A percentile compares a stretch with the other conserved stretches of the same genome.
phyloP scores from a whole-genome alignment of 2,329 filamentous ascomycete species.

The Cytospora chrysosperma region DNA sequence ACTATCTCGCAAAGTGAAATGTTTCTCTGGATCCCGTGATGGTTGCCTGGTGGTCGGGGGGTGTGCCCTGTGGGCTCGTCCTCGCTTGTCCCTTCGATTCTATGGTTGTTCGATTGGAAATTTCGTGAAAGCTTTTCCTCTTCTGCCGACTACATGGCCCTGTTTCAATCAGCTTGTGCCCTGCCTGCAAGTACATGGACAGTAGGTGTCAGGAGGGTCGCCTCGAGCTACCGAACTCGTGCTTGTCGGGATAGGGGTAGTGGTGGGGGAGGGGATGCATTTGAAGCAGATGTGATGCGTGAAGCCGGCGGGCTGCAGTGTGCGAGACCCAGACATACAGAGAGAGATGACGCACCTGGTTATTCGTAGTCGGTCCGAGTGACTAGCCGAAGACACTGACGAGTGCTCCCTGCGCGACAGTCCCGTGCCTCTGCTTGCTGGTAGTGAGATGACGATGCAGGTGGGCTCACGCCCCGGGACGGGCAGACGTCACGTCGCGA shows the following conservation, averaged over 20 bases:
- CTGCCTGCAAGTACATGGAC: neutral
- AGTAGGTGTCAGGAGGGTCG: neutral
- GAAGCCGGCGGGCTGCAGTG: neutral
- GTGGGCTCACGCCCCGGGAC: too few species aligned
- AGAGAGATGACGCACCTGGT: neutral
- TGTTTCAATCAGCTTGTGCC: neutral
- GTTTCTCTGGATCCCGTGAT: neutral
- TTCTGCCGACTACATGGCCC: neutral
- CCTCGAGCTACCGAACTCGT: neutral
- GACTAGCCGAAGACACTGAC: neutral
- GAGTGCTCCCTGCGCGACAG: neutral
- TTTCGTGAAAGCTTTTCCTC: neutral
- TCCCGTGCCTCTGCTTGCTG: neutral
- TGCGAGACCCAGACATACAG: neutral
- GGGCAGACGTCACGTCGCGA: too few species aligned
- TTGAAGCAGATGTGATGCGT: neutral
- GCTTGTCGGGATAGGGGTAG: neutral
- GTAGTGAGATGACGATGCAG: too few species aligned
- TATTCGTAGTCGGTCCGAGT: neutral
- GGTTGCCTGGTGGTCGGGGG: neutral
- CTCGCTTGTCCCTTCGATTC: neutral
- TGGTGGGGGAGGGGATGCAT: neutral
- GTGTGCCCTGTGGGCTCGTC: neutral
- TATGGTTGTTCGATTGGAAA: neutral
- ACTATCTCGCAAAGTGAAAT: neutral